Evolutionary conservation across 2,329 filamentous ascomycete species (phyloP), one percentile per base, ranked within the genome.

Genomic region (Diaporthe sp.): DNA sequence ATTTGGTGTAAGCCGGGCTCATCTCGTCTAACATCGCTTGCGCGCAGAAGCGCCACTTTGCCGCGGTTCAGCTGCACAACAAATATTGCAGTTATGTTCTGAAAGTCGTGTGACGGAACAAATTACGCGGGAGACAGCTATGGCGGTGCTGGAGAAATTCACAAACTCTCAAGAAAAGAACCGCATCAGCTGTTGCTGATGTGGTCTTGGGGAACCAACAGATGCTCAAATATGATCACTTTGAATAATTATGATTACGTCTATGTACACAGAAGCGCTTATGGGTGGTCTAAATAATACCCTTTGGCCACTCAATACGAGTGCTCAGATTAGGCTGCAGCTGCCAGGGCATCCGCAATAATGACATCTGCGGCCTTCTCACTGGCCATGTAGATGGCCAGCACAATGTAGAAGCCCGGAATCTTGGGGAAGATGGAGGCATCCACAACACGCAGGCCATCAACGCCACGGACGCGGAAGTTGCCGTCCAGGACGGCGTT

Each of bases 291-390:
- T 47, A 8, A 25, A 13, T 4, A 12, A 51, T 1, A 10, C 15
- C 15, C 37, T 4, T 4, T 10, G 17, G 9, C 2, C 12, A 10
- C 5, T 22, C 12, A 25, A 15, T 8, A 3, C n/a, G 8, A 1
- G 1, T 10, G 7, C 2, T 3, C 15, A 37, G 19, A 66, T 66
- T 8, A 66, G 7, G 63, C 44, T 0, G 44, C 27, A 51, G 63
- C 42, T 1, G 59, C 63, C 44, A 66, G 25, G 3, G 63, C 63
- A 66, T 66, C 70, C 27, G 63, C 51, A 15, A 71, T 59, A 9
- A 71, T 71, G 12, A 71, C 70, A 65, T 71, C 70, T 10, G 51
- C 58, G 2, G 70, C 70, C 56, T 71, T 71, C 56, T 71, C 70
- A 13, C 51, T 61, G 7, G 58, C 53, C 44, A 71, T 71, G 39